Conservation (phyloP, 768 basidiomycete genomes). For the Tricholoma terreum region DNA sequence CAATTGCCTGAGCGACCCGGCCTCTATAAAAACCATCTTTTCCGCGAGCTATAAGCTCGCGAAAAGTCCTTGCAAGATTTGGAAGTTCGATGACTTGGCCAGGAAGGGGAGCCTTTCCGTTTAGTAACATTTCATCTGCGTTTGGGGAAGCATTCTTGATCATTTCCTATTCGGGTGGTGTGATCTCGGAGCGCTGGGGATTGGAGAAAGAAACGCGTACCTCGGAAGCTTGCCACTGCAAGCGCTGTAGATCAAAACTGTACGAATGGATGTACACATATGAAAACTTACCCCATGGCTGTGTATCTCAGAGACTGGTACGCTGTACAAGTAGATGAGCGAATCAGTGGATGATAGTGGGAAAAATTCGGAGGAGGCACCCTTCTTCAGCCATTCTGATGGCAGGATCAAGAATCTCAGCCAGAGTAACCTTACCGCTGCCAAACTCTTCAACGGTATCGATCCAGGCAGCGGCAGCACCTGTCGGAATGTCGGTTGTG, state of each 20-base stretch:
- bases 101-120: constrained; percentile 78
- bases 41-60: constrained; percentile 73
- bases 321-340: constrained; percentile 38
- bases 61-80: constrained; percentile 81
- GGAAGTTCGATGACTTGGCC: constrained; percentile 84
- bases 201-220: constrained; percentile 24
- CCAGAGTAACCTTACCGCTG: constrained; percentile 58
- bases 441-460: constrained; percentile 86
- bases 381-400: constrained; percentile 91
- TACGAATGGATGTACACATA: constrained; percentile 5
- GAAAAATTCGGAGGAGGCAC: constrained; percentile 34
- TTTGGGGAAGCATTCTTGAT: constrained; percentile 85
- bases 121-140: constrained; percentile 79
- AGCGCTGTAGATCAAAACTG: constrained; percentile 1
- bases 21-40: constrained; percentile 96
- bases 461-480: constrained; percentile 93
- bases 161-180: constrained; percentile 39
- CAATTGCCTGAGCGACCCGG: constrained; percentile 82
- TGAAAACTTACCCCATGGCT: constrained; percentile 46
- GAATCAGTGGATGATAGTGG: not conserved
- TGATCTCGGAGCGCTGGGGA: constrained; percentile 1
- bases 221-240: constrained; percentile 59
- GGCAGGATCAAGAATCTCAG: constrained; percentile 83
- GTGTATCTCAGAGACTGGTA: constrained; percentile 85
- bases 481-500: constrained; percentile 30